Percentiles rank a stretch among this genome's conserved stretches.
Evolutionary conservation across 768 basidiomycete species (phyloP).

Genomic region (Aureoboletus auriporus): DNA sequence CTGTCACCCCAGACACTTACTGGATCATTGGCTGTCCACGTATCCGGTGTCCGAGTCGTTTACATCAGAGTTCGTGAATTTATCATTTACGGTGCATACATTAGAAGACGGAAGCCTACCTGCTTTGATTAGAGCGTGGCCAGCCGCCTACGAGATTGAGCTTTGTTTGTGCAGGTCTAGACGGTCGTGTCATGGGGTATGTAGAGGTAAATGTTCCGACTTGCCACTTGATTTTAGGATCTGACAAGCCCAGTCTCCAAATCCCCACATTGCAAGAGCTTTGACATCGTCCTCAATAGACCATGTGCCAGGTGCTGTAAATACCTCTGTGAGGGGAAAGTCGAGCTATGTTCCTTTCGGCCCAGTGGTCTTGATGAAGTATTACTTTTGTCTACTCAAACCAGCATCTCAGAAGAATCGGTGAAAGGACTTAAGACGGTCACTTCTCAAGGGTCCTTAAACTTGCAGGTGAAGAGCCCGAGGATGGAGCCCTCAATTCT

Average conservation of each 20-base stretch:
- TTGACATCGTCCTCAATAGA: slow-evolving; percentile 82
- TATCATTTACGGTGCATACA: slow-evolving; percentile 43
- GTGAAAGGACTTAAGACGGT: slow-evolving; percentile 52
- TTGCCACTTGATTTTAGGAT: background rate
- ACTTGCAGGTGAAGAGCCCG: slow-evolving; percentile 54
- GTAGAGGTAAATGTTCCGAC: slow-evolving; percentile 53
- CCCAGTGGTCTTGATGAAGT: slow-evolving; percentile 88
- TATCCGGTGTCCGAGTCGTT: slow-evolving; percentile 73
- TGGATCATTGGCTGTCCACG: slow-evolving; percentile 66
- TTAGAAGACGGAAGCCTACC: slow-evolving; percentile 65
- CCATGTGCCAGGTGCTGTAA: slow-evolving; percentile 74
- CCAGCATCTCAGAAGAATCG: slow-evolving; percentile 36
- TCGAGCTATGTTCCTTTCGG: slow-evolving; percentile 87
- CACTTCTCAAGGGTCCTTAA: slow-evolving; percentile 74
- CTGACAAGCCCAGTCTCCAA: slow-evolving; percentile 43
- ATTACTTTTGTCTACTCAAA: slow-evolving; percentile 29
- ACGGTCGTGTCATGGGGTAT: slow-evolving; percentile 79
- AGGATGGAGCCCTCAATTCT: slow-evolving; percentile 40
- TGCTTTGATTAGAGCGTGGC: slow-evolving; percentile 63
- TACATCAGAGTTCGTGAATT: slow-evolving; percentile 7
- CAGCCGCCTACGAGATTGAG: slow-evolving; percentile 70
- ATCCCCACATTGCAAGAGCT: slow-evolving; percentile 57
- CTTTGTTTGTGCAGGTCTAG: slow-evolving; percentile 74
- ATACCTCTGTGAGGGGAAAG: slow-evolving; percentile 90
- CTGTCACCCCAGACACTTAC: slow-evolving; percentile 68